phyloP scores from a whole-genome alignment of 1,284 basidiomycete genomes.

The Trichosporon faecale region DNA sequence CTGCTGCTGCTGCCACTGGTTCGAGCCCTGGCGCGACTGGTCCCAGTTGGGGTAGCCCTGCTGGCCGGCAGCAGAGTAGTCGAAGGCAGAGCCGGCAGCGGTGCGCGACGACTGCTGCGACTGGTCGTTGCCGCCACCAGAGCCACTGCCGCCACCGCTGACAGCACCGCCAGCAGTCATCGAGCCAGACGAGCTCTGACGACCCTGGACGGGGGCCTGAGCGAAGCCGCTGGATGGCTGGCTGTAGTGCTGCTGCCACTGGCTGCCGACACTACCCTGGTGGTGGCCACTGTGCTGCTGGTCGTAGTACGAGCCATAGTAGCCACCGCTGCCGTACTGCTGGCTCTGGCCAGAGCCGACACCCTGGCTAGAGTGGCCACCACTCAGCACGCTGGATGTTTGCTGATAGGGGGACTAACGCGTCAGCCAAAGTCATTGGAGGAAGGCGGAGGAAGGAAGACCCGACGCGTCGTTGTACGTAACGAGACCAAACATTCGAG shows the following conservation, averaged over 20 bases:
- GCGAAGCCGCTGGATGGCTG: slow-evolving; percentile 11
- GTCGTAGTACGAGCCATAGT: slow-evolving; percentile 24
- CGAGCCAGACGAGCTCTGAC: slow-evolving; percentile 22
- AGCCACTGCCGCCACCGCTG: slow-evolving; percentile 7
- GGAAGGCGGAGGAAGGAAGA: slow-evolving; percentile 31
- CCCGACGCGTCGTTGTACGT: slow-evolving; percentile 24
- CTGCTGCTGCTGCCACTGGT: slow-evolving; percentile 24
- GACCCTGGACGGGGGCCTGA: slow-evolving; percentile 16
- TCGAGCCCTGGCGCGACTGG: slow-evolving; percentile 10
- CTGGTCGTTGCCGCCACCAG: slow-evolving; percentile 17
- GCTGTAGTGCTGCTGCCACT: slow-evolving; percentile 23
- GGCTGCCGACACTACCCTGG: slow-evolving; percentile 15
- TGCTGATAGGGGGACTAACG: slow-evolving; percentile 25
- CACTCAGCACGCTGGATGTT: slow-evolving; percentile 11
- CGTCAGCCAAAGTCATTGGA: slow-evolving; percentile 11
- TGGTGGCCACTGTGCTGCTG: slow-evolving; percentile 19
- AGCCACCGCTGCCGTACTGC: slow-evolving; percentile 12
- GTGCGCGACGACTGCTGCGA: slow-evolving; percentile 20
- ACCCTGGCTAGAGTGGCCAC: slow-evolving; percentile 2
- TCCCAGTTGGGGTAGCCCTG: slow-evolving; percentile 14
- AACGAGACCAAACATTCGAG: not conserved
- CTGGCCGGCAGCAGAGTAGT: slow-evolving; percentile 9
- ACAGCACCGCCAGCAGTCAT: slow-evolving; percentile 14
- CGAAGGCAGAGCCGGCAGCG: not conserved
- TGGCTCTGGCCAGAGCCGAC: slow-evolving; percentile 13